Conservation (phyloP, 1,284 basidiomycete genomes). For the Papiliotrema terrestris region DNA sequence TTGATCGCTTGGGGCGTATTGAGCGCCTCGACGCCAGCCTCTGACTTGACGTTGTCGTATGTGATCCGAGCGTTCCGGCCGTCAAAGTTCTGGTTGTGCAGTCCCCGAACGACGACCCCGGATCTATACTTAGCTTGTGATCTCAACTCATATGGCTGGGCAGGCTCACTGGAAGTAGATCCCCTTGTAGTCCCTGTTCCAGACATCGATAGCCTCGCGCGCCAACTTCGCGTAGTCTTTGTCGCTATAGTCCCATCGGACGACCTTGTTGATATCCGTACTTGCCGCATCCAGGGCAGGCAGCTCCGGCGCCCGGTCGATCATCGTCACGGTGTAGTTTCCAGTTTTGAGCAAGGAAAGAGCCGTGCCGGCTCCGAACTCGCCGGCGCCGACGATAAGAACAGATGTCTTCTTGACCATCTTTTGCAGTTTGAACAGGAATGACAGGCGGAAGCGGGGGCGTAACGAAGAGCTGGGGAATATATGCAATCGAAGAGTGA, state of each 20-base stretch:
- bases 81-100: constrained; percentile 24
- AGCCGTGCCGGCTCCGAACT: constrained; percentile 49
- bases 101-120: constrained; percentile 37
- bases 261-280: constrained; percentile 47
- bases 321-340: constrained; percentile 45
- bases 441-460: too few relatives aligned
- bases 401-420: neutral
- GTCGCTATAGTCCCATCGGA: constrained; percentile 45
- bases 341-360: constrained; percentile 46
- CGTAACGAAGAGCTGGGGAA: too few relatives aligned
- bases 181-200: constrained; percentile 60
- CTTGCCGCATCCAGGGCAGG: constrained; percentile 49
- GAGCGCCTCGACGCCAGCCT: neutral
- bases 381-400: constrained; percentile 25
- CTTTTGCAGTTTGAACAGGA: too few relatives aligned
- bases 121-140: constrained; percentile 19
- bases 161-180: constrained; percentile 71
- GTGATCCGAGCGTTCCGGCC: constrained; percentile 17
- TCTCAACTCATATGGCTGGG: neutral
- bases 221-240: constrained; percentile 34
- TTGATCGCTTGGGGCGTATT: constrained; percentile 17
- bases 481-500: too few relatives aligned
- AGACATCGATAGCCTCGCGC: constrained; percentile 45
- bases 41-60: constrained; percentile 3
- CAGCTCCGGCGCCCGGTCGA: constrained; percentile 41